A percentile compares a stretch with the other conserved stretches of the same genome.
phyloP scores from a whole-genome alignment of 305 asterid genomes.

The Rubia tinctorum region DNA sequence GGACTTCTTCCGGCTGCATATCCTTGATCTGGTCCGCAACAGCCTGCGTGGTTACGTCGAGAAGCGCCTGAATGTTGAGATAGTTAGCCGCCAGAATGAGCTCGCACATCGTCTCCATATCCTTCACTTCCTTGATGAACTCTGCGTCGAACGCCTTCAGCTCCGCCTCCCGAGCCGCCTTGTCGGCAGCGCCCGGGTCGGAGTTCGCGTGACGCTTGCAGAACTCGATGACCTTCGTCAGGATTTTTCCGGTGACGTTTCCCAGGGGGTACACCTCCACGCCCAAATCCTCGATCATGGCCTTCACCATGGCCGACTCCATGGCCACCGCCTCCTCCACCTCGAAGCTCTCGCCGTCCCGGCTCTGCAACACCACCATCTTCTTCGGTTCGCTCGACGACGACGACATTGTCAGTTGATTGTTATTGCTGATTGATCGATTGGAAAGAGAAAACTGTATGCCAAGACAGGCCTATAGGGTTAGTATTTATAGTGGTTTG shows the following conservation, averaged over 20 bases:
- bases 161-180: neutral
- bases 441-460: neutral
- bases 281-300: neutral
- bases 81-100: constrained; percentile 1
- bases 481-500: neutral
- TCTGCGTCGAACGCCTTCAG: neutral
- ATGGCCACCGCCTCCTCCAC: neutral
- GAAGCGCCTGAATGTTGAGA: neutral
- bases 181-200: neutral
- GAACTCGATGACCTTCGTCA: neutral
- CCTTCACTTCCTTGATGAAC: neutral
- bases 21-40: neutral
- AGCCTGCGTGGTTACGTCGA: neutral
- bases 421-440: neutral
- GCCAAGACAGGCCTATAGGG: neutral
- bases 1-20: neutral
- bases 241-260: neutral
- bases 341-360: neutral
- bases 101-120: neutral
- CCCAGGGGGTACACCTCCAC: neutral
- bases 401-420: neutral
- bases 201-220: neutral
- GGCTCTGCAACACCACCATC: neutral
- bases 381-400: neutral
- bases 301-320: neutral